phyloP scores from a whole-genome alignment of 352 stramenopile genomes.

The Halophytophthora batemanensis region DNA sequence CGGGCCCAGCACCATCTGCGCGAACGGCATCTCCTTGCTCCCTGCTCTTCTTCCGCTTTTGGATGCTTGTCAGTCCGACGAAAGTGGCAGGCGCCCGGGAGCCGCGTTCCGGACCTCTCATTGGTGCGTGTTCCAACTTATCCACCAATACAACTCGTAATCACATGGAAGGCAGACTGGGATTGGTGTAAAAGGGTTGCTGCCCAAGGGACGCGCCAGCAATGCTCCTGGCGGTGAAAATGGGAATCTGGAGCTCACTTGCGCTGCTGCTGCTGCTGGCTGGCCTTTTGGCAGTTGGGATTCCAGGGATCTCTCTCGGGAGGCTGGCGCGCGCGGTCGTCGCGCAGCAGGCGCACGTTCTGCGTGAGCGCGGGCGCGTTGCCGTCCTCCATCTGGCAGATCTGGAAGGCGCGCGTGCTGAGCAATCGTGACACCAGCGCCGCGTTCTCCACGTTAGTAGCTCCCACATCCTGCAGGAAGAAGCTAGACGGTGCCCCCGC shows the following conservation, averaged over 20 bases:
- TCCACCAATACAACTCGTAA: not conserved
- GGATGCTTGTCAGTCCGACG: not conserved
- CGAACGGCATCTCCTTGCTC: conserved; percentile 54
- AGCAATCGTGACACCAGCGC: conserved; percentile 66
- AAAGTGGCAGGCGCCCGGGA: too few relatives aligned
- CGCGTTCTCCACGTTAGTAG: conserved; percentile 67
- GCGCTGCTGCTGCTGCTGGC: not conserved
- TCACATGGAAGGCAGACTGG: not conserved
- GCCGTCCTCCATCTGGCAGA: conserved; percentile 78
- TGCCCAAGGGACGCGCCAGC: too few relatives aligned
- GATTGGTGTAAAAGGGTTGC: not conserved
- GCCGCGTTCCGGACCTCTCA: too few relatives aligned
- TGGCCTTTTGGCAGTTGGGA: conserved; percentile 25
- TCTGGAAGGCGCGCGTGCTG: conserved; percentile 76
- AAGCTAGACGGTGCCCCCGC: conserved; percentile 51
- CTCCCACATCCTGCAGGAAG: conserved; percentile 71
- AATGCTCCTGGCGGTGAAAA: too few relatives aligned
- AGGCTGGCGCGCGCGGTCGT: conserved; percentile 22
- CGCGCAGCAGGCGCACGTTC: conserved; percentile 77
- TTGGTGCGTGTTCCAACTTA: not conserved
- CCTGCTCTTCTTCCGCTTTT: not conserved
- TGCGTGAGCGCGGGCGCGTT: conserved; percentile 76
- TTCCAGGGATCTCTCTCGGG: conserved; percentile 37
- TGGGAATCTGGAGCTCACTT: too few relatives aligned
- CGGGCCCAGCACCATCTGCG: conserved; percentile 70